These are phyloP conservation scores for Claviceps fusiformis DNA, from an alignment of 2,329 filamentous ascomycete genomes.

Conservation along the genomic window DNA sequence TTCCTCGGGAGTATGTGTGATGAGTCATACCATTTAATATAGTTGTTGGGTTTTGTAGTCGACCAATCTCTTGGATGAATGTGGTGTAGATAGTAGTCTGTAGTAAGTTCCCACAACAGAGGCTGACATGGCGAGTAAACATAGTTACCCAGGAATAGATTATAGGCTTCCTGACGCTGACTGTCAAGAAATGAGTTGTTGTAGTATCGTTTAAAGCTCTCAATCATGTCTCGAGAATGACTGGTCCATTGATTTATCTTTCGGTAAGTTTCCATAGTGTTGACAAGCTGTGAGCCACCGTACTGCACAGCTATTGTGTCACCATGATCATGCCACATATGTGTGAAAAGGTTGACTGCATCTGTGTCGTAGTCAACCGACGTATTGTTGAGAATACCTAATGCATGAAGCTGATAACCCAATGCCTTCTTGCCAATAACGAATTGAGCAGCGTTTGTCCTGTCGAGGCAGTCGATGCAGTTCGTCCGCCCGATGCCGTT, in stretches of 20 bases:
- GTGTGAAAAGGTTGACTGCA: conserved; percentile 88
- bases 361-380: conserved; percentile 88
- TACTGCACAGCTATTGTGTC: conserved; percentile 98
- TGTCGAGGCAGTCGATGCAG: conserved; percentile 93
- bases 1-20: conserved; percentile 50
- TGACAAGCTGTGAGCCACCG: conserved; percentile 91
- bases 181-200: conserved; percentile 97
- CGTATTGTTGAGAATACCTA: conserved; percentile 71
- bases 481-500: conserved; percentile 92
- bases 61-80: conserved; percentile 65
- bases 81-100: conserved; percentile 94
- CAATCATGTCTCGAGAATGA: conserved; percentile 95
- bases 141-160: conserved; percentile 93
- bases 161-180: conserved; percentile 97
- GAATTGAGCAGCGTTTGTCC: conserved; percentile 95
- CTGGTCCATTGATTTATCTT: conserved; percentile 99
- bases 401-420: conserved; percentile 79
- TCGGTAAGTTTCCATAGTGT: conserved; percentile 97
- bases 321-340: conserved; percentile 97
- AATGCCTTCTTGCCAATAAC: conserved; percentile 92
- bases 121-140: conserved; percentile 76
- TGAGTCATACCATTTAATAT: conserved; percentile 82
- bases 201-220: conserved; percentile 97
- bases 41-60: conserved; percentile 48
- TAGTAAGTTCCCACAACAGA: conserved; percentile 91